Conservation (phyloP, 2,329 filamentous ascomycete species). For the Lachnellula arida region DNA sequence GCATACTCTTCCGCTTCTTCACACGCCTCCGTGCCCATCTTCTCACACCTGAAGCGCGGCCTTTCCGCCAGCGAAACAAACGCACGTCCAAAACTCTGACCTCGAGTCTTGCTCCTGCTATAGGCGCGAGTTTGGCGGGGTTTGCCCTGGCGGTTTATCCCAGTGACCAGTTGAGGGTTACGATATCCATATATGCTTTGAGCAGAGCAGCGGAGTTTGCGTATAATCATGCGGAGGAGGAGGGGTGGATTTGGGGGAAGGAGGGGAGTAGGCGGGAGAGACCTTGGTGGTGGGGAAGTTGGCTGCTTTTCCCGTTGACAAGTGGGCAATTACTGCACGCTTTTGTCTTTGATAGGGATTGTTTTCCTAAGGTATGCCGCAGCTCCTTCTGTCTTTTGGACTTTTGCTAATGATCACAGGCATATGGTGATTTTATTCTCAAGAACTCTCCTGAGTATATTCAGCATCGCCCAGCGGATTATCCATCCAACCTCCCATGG, state of each 20-base stretch:
- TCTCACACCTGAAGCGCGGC: constrained; percentile 70
- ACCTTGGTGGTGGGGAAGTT: constrained; percentile 82
- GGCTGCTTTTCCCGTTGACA: constrained; percentile 72
- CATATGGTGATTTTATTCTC: constrained; percentile 61
- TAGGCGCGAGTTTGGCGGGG: constrained; percentile 86
- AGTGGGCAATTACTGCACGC: constrained; percentile 74
- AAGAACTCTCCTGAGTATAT: constrained; percentile 74
- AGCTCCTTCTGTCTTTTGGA: constrained; percentile 25
- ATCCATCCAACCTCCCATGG: constrained; percentile 66
- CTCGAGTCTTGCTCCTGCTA: constrained; percentile 76
- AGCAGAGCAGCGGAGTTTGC: constrained; percentile 80
- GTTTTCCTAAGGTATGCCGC: constrained; percentile 55
- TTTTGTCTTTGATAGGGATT: constrained; percentile 71
- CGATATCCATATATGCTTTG: constrained; percentile 74
- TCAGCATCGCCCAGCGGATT: constrained; percentile 63
- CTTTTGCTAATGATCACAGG: constrained; percentile 17
- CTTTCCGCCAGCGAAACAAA: constrained; percentile 81
- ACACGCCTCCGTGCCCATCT: constrained; percentile 72
- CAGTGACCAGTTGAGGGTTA: constrained; percentile 65
- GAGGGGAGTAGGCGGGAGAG: constrained; percentile 51
- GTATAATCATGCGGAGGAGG: constrained; percentile 78
- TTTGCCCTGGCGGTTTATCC: constrained; percentile 75
- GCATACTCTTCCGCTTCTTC: constrained; percentile 87
- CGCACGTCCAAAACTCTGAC: constrained; percentile 70
- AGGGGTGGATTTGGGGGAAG: constrained; percentile 62